phyloP scores from a whole-genome alignment of 2,329 filamentous ascomycete genomes.

The Fusarium penzigii region DNA sequence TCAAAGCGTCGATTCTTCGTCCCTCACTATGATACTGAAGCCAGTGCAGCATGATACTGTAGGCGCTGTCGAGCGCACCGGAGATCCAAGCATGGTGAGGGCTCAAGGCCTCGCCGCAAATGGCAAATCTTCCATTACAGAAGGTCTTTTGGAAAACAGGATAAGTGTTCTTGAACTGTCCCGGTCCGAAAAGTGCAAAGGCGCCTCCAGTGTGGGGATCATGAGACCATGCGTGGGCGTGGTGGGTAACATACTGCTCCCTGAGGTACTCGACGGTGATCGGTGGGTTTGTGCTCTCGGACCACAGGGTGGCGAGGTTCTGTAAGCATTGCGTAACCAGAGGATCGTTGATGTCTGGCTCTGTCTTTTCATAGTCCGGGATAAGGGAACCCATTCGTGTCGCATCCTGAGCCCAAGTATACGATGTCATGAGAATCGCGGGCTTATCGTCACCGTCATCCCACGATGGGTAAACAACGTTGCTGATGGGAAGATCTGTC shows the following conservation, averaged over 20 bases:
- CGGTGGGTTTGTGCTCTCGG: neutral
- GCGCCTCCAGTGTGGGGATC: conserved; percentile 37
- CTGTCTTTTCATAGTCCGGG: conserved; percentile 3
- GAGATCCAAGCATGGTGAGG: conserved; percentile 43
- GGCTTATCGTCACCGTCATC: conserved; percentile 4
- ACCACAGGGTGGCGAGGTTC: conserved; percentile 13
- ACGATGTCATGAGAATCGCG: conserved; percentile 13
- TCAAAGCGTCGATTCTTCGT: neutral
- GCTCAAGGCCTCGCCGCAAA: conserved; percentile 40
- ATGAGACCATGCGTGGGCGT: conserved; percentile 40
- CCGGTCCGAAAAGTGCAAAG: conserved; percentile 42
- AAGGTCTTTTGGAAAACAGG: conserved; percentile 29
- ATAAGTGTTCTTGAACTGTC: conserved; percentile 40
- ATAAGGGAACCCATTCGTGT: conserved; percentile 16
- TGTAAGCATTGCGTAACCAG: conserved; percentile 11
- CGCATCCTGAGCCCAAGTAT: conserved; percentile 21
- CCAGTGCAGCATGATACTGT: conserved; percentile 10
- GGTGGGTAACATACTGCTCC: conserved; percentile 22
- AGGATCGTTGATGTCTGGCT: conserved; percentile 1
- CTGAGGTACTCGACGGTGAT: conserved; percentile 4
- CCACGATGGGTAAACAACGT: conserved; percentile 15
- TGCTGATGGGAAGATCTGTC: conserved; percentile 6
- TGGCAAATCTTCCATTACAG: conserved; percentile 31
- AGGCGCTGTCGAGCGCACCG: conserved; percentile 38
- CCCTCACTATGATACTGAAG: neutral